Base-by-base conservation (phyloP, 257 asterid species). In the Solanum paucissectum region DNA sequence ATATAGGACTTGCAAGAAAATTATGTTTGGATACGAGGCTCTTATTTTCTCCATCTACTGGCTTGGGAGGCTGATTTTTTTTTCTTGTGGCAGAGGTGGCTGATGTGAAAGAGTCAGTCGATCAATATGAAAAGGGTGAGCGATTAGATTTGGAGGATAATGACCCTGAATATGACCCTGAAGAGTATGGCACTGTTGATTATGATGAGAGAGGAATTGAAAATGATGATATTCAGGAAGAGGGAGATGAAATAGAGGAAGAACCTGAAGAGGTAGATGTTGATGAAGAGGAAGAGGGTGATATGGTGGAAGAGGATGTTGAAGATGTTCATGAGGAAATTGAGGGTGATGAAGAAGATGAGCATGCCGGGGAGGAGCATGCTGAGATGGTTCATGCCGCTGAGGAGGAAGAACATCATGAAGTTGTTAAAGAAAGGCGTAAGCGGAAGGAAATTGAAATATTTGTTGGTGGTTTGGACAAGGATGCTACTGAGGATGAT, bases 391-490 rank as follows among this genome's bases (percentile, higher is more conserved):
- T 84, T 92, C 94, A 94, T 90, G 92, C 93, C 88, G 97, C 93
- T 1, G 99, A 97, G 88, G 98, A 96, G 85, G 98, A 93, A 75
- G 99, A 97, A 87, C 99, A 95, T 88, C 98, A 95, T 37, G 94
- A 95, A 87, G 89, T 95, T 84, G 88, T 94, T 89, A 93, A 93
- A 83, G 99, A 97, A 92, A 94, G 99, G 87, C 97, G 98, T 89
- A 97, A 97, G 90, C 90, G 99, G 77, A 97, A 97, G 90, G 99
- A 97, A 88, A 95, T 96, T 89, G 99, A 97, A 91, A 91, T 97
- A 84, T 97, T 97, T 92, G 98, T 97, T 60, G 99, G 99, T 75
- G 99, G 99, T 55, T 92, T 97, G 91, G 99, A 96, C 93, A 96
- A 97, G 95, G 99, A 96, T 92, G 98, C 99, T 68, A 93, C 98